Percentiles rank a stretch among this genome's conserved stretches.
Evolutionary conservation across 1,284 basidiomycete species (phyloP).

Genomic region (Microbotryum lychnidis-dioicae): DNA sequence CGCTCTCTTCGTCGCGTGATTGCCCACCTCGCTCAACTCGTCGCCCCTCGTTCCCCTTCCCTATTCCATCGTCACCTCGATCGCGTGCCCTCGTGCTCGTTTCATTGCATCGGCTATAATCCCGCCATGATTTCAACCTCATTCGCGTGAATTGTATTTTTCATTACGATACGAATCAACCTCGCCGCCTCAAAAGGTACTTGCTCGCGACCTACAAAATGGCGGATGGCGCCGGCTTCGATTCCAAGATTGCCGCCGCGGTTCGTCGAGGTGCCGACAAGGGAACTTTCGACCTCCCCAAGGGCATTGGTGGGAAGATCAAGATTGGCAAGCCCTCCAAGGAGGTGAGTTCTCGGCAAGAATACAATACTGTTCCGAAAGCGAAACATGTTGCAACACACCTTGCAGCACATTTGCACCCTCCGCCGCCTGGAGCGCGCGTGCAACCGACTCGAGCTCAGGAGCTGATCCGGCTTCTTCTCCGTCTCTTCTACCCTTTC

Average conservation of each 20-base stretch:
- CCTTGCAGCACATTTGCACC: too few relatives aligned
- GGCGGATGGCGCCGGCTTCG: conserved; percentile 6
- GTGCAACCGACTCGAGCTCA: too few relatives aligned
- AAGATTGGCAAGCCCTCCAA: conserved; percentile 8
- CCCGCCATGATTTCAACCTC: not conserved
- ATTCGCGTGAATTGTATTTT: not conserved
- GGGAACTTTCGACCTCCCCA: conserved; percentile 27
- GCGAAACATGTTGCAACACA: too few relatives aligned
- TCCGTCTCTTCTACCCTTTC: too few relatives aligned
- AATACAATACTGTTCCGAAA: too few relatives aligned
- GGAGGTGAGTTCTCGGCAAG: not conserved
- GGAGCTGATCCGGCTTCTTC: too few relatives aligned
- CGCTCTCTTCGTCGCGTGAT: not conserved
- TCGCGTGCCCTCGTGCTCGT: not conserved
- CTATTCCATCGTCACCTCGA: not conserved
- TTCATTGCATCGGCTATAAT: not conserved
- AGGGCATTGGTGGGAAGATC: conserved; percentile 30
- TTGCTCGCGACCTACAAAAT: conserved; percentile 15
- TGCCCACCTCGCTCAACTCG: not conserved
- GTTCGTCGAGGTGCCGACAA: conserved; percentile 23
- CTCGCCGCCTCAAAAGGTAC: conserved; percentile 7
- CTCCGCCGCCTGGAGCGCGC: too few relatives aligned
- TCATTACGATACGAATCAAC: not conserved
- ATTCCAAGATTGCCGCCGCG: conserved; percentile 10
- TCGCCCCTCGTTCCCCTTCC: not conserved